These are phyloP conservation scores for Russula emetica DNA, from an alignment of 768 basidiomycete species.

Conservation along the genomic window DNA sequence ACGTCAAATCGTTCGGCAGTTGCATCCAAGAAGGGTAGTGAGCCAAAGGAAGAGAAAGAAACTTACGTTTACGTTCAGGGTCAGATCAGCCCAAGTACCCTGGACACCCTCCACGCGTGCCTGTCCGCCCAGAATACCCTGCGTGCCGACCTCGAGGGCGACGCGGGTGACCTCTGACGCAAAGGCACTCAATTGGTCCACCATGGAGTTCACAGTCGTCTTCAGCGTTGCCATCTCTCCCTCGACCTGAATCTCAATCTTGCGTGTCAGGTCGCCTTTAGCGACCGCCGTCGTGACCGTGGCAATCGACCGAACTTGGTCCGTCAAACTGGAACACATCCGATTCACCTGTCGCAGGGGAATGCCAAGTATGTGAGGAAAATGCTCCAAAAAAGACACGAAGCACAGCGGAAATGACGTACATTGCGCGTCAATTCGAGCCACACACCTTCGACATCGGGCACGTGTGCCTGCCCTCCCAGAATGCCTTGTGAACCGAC, in stretches of 20 bases:
- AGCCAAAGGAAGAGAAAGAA: neutral
- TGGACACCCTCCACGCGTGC: conserved; percentile 84
- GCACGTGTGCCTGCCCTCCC: conserved; percentile 80
- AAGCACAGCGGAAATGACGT: conserved; percentile 28
- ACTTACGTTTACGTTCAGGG: conserved; percentile 77
- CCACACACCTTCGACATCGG: conserved; percentile 76
- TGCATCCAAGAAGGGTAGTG: neutral
- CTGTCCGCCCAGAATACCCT: conserved; percentile 84
- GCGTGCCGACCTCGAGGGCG: conserved; percentile 81
- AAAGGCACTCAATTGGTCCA: conserved; percentile 79
- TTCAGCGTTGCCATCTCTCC: conserved; percentile 82
- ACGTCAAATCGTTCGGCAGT: neutral
- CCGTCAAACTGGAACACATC: conserved; percentile 73
- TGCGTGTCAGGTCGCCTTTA: conserved; percentile 81
- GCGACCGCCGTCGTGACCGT: conserved; percentile 87
- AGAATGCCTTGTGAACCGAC: conserved; percentile 83
- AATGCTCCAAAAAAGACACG: conserved; percentile 4
- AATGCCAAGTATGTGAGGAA: neutral
- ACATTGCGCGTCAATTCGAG: conserved; percentile 72
- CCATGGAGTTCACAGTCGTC: conserved; percentile 84
- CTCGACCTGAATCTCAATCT: conserved; percentile 83
- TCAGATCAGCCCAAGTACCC: conserved; percentile 87
- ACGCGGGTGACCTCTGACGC: conserved; percentile 76
- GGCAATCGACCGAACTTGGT: conserved; percentile 75
- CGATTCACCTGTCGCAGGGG: conserved; percentile 53